Evolutionary conservation across 768 basidiomycete genomes (phyloP), one percentile per base, ranked within the genome.

Genomic region (Tricholoma saponaceum): DNA sequence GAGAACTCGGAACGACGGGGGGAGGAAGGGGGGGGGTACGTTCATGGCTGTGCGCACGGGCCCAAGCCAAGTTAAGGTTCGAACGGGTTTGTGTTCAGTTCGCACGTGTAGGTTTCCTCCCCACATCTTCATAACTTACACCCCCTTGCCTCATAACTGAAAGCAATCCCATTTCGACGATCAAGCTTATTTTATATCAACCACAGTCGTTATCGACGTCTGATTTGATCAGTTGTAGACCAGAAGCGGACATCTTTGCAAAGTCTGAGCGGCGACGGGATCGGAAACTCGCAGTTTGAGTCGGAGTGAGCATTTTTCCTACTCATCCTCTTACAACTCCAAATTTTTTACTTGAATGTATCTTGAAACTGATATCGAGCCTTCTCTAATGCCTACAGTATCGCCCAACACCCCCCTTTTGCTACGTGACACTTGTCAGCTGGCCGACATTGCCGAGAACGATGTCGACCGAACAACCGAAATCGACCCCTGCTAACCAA

Each of bases 221-320:
- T 33, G 23, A 37, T 44, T 50, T 54, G 25, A 26, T 43, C 28
- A 50, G 18, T 53, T 61, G 56, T 18, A 28, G 44, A 16, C 51
- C 49, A 33, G 50, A 54, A 65, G 60, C 61, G 62, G 62, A 62
- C 60, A 55, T 61, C 52, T 64, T n/a, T 57, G 46, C 64, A 67
- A 41, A 74, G 72, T 76, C 75, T 74, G 72, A 76, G 75, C 76
- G 69, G 66, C 70, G 71, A 66, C 66, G 67, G 59, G 66, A 66
- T 74, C 74, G 69, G 73, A 73, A 72, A 67, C 72, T 62, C 56
- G 58, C 58, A 54, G 41, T 75, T 76, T 76, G 68, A 76, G 70
- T 76, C 76, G 74, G 76, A 77, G 77, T 76, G 72, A 74, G 74
- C 70, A 68, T 71, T 73, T 70, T 72, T 70, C 64, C 58, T 68